phyloP scores from a whole-genome alignment of 106 monocot species.

The Chionographis japonica region DNA sequence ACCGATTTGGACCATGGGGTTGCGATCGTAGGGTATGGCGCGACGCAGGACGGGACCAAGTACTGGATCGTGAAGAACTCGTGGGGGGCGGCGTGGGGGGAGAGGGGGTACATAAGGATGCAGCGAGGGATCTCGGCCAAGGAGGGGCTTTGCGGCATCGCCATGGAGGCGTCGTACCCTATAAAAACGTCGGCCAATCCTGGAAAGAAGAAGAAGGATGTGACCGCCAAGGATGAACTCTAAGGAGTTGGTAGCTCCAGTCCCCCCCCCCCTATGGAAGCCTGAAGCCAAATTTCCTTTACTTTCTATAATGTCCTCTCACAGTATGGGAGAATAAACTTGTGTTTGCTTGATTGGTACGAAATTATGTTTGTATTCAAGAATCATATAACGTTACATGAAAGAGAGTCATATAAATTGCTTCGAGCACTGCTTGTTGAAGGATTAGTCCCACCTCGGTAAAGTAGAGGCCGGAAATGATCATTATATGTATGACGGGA shows the following conservation, averaged over 20 bases:
- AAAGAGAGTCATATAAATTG: no score
- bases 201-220: neutral
- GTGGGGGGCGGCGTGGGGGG: conserved; percentile 65
- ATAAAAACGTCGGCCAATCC: conserved; percentile 33
- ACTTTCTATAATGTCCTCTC: no score
- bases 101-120: conserved; percentile 51
- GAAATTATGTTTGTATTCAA: no score
- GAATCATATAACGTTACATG: no score
- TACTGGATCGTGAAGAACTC: conserved; percentile 75
- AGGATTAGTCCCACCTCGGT: no score
- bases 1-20: conserved; percentile 55
- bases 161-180: conserved; percentile 49
- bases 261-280: no score
- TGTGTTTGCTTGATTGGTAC: no score
- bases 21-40: conserved; percentile 40
- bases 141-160: conserved; percentile 40
- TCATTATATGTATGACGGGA: no score
- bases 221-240: conserved; percentile 30
- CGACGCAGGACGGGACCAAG: conserved; percentile 26
- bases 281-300: no score
- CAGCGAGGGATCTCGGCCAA: conserved; percentile 11
- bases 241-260: neutral
- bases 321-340: no score
- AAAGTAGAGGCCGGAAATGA: no score
- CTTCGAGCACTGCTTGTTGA: no score